Evolutionary conservation across 2,329 filamentous ascomycete genomes (phyloP), one percentile per base, ranked within the genome.

Genomic region (Fusarium subglutinans): DNA sequence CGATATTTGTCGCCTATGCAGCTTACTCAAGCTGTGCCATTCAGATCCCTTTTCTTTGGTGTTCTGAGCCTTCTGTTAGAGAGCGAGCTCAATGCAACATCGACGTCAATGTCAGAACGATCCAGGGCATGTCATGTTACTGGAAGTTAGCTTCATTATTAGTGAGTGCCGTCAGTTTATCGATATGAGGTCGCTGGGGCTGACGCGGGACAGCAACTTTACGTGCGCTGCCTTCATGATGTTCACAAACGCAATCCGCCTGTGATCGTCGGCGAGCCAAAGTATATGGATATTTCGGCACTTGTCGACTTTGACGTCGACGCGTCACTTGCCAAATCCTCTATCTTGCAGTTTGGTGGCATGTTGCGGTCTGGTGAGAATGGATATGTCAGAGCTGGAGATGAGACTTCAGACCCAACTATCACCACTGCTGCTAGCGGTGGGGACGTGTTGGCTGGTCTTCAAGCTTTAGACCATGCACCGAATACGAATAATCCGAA

Each of bases 31-130:
- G 65, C 5, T 67, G 63, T 4, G 63, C 54, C 1, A 11, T 62
- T 1, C 55, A 69, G 7, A 68, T 69, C 0, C 63, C 63, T 1
- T 69, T 69, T 6, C 41, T 69, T 0, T 68, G 66, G 63, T 69
- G 63, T 12, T 38, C 63, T 0, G 10, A 48, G 3, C 1, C 10
- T 0, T 11, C 8, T 2, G 12, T 62, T 1, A 43, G 5, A 17
- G 20, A 45, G 3, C 24, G 38, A 13, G 24, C 40, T 2, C 30
- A 44, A 2, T 2, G 2, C 1, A 68, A 68, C 8, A 28, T 68
- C 0, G 28, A 68, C 8, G 0, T 1, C 0, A 68, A 68, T 17
- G 1, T 43, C 1, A 54, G n/a, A 1, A 48, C 54, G 9, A 48
- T 48, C 2, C 47, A 54, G n/a, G 28, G 15, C 0, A 68, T 68